Evolutionary conservation across 495 filamentous ascomycete genomes (phyloP).

Genomic region (Xylaria grammica): DNA sequence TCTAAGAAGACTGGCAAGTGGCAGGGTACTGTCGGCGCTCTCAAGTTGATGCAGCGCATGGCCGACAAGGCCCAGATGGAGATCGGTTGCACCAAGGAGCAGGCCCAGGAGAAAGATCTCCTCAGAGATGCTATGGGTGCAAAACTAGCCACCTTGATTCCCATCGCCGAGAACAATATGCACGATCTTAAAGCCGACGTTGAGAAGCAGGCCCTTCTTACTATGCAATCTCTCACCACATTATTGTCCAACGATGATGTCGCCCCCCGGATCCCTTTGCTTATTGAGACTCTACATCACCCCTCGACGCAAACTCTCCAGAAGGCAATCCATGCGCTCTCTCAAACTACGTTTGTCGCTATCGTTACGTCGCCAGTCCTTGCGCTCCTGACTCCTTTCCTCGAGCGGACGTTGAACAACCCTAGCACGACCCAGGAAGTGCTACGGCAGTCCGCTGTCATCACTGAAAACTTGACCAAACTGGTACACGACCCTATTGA

Average conservation of each 20-base stretch:
- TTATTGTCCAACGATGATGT: slow-evolving; percentile 98
- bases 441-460: slow-evolving; percentile 90
- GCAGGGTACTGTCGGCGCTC: slow-evolving; percentile 91
- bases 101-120: slow-evolving; percentile 83
- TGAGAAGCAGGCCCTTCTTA: slow-evolving; percentile 83
- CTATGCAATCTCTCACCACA: slow-evolving; percentile 88
- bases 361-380: slow-evolving; percentile 97
- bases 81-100: slow-evolving; percentile 73
- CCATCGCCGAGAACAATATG: slow-evolving; percentile 91
- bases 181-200: slow-evolving; percentile 93
- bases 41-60: slow-evolving; percentile 83
- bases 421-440: slow-evolving; percentile 93
- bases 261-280: slow-evolving; percentile 85
- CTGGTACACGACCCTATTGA: slow-evolving; percentile 97
- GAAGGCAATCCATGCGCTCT: slow-evolving; percentile 95
- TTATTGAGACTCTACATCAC: slow-evolving; percentile 94
- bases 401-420: slow-evolving; percentile 90
- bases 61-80: slow-evolving; percentile 90
- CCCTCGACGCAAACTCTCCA: slow-evolving; percentile 87
- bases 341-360: slow-evolving; percentile 98
- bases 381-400: slow-evolving; percentile 92
- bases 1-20: slow-evolving; percentile 85
- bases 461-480: slow-evolving; percentile 99
- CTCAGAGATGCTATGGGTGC: slow-evolving; percentile 91
- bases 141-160: slow-evolving; percentile 87